These are phyloP conservation scores for Tricharina praecox DNA, from an alignment of 495 filamentous ascomycete species.

Conservation along the genomic window DNA sequence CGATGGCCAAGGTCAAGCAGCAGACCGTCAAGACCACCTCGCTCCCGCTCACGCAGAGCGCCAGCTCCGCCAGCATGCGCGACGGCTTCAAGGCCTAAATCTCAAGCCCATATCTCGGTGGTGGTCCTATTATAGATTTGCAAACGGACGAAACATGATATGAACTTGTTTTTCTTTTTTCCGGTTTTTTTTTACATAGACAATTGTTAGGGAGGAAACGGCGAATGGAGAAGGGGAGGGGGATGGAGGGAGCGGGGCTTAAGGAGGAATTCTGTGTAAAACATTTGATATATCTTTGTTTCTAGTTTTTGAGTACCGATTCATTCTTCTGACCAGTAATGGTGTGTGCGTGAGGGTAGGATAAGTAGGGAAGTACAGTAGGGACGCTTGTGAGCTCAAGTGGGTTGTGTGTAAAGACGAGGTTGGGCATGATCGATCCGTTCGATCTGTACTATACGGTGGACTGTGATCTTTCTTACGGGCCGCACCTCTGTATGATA, in stretches of 20 bases:
- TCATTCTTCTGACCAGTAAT: no score
- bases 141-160: not conserved
- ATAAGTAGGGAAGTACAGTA: no score
- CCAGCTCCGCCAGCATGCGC: conserved; percentile 79
- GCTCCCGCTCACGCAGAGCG: conserved; percentile 58
- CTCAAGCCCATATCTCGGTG: no score
- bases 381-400: no score
- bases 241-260: no score
- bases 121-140: not conserved
- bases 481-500: no score
- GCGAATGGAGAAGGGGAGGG: no score
- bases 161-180: not conserved
- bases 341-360: no score
- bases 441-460: no score
- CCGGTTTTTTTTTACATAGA: conserved; percentile 17
- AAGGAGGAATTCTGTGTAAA: conserved; percentile 4
- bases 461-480: no score
- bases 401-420: no score
- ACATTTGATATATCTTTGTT: not conserved
- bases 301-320: not conserved
- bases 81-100: conserved; percentile 41
- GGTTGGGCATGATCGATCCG: no score
- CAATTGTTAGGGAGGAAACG: not conserved
- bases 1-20: conserved; percentile 82
- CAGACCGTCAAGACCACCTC: conserved; percentile 42